Conservation (phyloP, 2,329 filamentous ascomycete genomes). For the Phialophora verrucosa region DNA sequence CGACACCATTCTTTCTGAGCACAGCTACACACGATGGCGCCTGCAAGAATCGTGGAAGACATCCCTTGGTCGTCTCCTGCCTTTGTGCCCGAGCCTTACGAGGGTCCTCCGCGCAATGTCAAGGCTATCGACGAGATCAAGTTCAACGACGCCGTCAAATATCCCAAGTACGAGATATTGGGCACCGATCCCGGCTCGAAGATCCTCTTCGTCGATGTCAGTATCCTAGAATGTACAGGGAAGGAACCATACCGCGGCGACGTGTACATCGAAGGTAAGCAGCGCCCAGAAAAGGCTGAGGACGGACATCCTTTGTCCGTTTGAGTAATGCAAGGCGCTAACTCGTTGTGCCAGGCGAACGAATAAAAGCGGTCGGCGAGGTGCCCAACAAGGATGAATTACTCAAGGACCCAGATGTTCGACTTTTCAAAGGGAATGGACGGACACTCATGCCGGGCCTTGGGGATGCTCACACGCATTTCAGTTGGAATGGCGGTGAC, state of each 20-base stretch:
- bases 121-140: slow-evolving; percentile 41
- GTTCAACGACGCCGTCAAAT: slow-evolving; percentile 44
- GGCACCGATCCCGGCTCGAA: slow-evolving; percentile 45
- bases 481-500: slow-evolving; percentile 56
- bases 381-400: slow-evolving; percentile 44
- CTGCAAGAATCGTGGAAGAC: slow-evolving; percentile 24
- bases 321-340: slow-evolving; percentile 5
- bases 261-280: slow-evolving; percentile 48
- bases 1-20: neutral
- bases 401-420: slow-evolving; percentile 43
- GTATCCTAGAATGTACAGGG: slow-evolving; percentile 51
- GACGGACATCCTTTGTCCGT: neutral
- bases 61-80: slow-evolving; percentile 28
- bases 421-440: slow-evolving; percentile 49
- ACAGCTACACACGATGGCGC: slow-evolving; percentile 20
- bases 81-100: slow-evolving; percentile 29
- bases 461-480: slow-evolving; percentile 57
- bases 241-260: slow-evolving; percentile 48
- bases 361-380: slow-evolving; percentile 45
- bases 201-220: slow-evolving; percentile 49
- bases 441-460: slow-evolving; percentile 58
- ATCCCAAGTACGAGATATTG: slow-evolving; percentile 45
- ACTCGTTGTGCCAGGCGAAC: slow-evolving; percentile 39
- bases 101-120: slow-evolving; percentile 41
- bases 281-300: neutral